phyloP scores from a whole-genome alignment of 371 early-diverging fungal species.

The Lichtheimia hyalospora region DNA sequence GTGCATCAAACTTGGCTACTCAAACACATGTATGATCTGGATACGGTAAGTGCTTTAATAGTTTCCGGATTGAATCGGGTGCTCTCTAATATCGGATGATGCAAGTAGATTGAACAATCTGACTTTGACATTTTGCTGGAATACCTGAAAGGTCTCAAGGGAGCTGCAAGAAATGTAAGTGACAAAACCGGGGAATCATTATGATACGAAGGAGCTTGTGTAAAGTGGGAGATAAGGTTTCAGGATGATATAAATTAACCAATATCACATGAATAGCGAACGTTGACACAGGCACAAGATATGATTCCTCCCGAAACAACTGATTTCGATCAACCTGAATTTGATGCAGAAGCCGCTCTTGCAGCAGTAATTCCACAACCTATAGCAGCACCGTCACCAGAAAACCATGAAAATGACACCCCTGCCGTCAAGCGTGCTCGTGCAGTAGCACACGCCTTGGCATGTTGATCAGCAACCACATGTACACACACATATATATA shows the following conservation, averaged over 20 bases:
- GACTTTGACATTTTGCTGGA: slow-evolving; percentile 38
- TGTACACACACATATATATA: too few species aligned
- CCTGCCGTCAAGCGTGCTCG: slow-evolving; percentile 26
- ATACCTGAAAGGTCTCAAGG: slow-evolving; percentile 43
- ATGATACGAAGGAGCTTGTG: too few species aligned
- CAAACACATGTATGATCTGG: slow-evolving; percentile 50
- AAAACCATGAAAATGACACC: slow-evolving; percentile 16
- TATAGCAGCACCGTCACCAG: slow-evolving; percentile 1
- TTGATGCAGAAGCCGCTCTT: slow-evolving; percentile 46
- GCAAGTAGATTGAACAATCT: slow-evolving; percentile 16
- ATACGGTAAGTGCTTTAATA: slow-evolving; percentile 11
- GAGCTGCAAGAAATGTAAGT: slow-evolving; percentile 40
- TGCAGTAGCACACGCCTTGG: slow-evolving; percentile 20
- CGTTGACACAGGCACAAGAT: slow-evolving; percentile 30
- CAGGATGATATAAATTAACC: too few species aligned
- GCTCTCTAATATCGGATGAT: background rate
- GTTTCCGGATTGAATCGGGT: background rate
- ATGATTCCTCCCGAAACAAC: slow-evolving; percentile 15
- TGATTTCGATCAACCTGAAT: slow-evolving; percentile 33
- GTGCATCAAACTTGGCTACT: slow-evolving; percentile 64
- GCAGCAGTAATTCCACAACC: slow-evolving; percentile 15
- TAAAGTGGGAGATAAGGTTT: too few species aligned
- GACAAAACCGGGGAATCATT: too few species aligned
- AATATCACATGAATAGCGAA: slow-evolving; percentile 17
- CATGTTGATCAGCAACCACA: background rate